Conservation (phyloP, 2,329 filamentous ascomycete genomes). For the Exophiala aquamarina region DNA sequence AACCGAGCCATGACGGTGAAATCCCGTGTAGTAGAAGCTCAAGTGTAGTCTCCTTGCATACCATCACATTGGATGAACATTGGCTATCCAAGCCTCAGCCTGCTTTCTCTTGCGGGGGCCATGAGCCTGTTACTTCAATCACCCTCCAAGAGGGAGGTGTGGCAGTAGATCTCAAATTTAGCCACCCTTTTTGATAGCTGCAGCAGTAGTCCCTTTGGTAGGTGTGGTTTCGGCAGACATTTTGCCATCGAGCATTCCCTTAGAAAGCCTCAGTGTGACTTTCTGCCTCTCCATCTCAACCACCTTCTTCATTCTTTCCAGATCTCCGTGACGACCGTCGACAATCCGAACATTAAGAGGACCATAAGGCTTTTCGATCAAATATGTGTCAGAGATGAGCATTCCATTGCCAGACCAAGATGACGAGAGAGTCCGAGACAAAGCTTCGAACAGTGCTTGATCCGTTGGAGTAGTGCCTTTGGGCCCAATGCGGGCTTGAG, state of each 20-base stretch:
- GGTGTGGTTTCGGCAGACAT: slow-evolving; percentile 13
- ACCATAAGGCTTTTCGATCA: slow-evolving; percentile 59
- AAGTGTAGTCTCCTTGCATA: too few species aligned
- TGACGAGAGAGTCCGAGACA: slow-evolving; percentile 60
- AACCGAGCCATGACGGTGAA: background rate
- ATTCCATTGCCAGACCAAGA: slow-evolving; percentile 61
- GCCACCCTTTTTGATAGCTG: slow-evolving; percentile 22
- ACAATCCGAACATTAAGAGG: slow-evolving; percentile 53
- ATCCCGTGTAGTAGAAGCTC: too few species aligned
- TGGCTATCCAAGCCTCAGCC: too few species aligned
- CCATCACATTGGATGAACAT: too few species aligned
- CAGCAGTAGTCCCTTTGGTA: slow-evolving; percentile 6
- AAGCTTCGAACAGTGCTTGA: slow-evolving; percentile 63
- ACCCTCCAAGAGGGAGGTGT: too few species aligned
- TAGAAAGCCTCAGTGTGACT: slow-evolving; percentile 31
- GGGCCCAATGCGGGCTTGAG: slow-evolving; percentile 55
- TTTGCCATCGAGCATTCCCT: slow-evolving; percentile 21
- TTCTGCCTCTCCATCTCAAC: slow-evolving; percentile 52
- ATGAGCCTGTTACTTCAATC: too few species aligned
- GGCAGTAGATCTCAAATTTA: background rate
- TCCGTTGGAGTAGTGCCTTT: slow-evolving; percentile 62
- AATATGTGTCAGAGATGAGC: slow-evolving; percentile 60
- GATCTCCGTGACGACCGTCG: slow-evolving; percentile 40
- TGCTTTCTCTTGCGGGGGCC: too few species aligned
- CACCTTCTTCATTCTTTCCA: slow-evolving; percentile 49